These are phyloP conservation scores for Ophiocytium majus DNA, from an alignment of 352 stramenopile species.

Conservation along the genomic window DNA sequence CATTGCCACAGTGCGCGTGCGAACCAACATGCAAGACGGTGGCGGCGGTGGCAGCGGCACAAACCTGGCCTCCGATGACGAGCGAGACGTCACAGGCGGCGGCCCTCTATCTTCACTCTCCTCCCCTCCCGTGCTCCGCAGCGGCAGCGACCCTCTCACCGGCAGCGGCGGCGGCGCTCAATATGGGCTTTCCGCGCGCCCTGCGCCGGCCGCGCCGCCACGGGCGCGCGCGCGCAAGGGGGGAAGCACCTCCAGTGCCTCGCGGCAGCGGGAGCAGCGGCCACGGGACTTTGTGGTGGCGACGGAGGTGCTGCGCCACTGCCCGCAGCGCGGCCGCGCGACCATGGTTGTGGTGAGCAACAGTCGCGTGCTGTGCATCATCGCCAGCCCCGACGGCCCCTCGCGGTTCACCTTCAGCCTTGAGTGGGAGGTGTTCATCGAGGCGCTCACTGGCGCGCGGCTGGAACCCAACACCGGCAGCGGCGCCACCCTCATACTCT, in stretches of 20 bases:
- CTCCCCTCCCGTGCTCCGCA: too few relatives aligned
- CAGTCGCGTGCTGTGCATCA: constrained; percentile 40
- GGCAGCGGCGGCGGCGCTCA: too few relatives aligned
- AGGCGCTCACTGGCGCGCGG: neutral
- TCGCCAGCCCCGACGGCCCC: constrained; percentile 10
- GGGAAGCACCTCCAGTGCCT: neutral
- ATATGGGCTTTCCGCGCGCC: too few relatives aligned
- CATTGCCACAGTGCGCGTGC: too few relatives aligned
- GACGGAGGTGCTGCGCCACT: constrained; percentile 36
- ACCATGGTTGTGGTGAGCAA: constrained; percentile 54
- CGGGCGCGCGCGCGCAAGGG: too few relatives aligned
- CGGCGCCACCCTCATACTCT: neutral
- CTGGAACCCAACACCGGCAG: constrained; percentile 13
- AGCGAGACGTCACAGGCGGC: too few relatives aligned
- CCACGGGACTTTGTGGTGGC: constrained; percentile 42
- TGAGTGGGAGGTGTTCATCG: constrained; percentile 17
- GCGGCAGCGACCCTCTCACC: too few relatives aligned
- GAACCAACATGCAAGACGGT: too few relatives aligned
- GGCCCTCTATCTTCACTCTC: too few relatives aligned
- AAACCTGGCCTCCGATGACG: too few relatives aligned
- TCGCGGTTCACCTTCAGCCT: neutral
- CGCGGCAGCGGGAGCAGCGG: constrained; percentile 11
- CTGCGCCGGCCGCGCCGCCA: too few relatives aligned
- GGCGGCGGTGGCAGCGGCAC: too few relatives aligned
- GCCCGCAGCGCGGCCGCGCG: neutral